phyloP scores from a whole-genome alignment of 768 basidiomycete species.

The Boletus rex-veris region DNA sequence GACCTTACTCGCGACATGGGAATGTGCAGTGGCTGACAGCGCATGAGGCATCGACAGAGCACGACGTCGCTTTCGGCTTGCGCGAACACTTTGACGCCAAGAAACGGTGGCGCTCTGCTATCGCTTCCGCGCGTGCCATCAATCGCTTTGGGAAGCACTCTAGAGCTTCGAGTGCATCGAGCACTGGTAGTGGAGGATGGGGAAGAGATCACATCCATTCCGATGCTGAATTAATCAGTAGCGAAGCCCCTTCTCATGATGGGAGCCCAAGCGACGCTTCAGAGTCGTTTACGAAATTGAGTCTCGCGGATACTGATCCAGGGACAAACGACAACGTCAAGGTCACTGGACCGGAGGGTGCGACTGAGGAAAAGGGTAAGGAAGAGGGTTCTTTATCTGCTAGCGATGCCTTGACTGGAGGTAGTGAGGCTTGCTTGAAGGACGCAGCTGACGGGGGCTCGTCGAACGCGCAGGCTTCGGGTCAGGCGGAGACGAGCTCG shows the following conservation, averaged over 20 bases:
- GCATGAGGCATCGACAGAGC: conserved; percentile 60
- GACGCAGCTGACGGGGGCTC: background rate
- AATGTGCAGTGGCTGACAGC: conserved; percentile 66
- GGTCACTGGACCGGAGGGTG: conserved; percentile 31
- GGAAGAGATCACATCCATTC: conserved; percentile 29
- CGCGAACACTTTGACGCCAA: conserved; percentile 80
- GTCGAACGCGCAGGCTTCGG: conserved; percentile 1
- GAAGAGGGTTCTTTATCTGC: conserved; percentile 18
- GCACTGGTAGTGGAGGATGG: conserved; percentile 36
- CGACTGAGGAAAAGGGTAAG: conserved; percentile 23
- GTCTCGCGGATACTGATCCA: conserved; percentile 31
- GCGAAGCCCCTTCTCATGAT: conserved; percentile 35
- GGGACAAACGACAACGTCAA: conserved; percentile 42
- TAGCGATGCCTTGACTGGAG: conserved; percentile 20
- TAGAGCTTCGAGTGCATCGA: conserved; percentile 26
- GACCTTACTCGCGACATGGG: background rate
- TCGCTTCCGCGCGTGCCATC: conserved; percentile 46
- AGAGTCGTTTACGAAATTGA: conserved; percentile 25
- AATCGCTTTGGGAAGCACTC: conserved; percentile 30
- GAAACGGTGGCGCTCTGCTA: conserved; percentile 71
- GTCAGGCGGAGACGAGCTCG: background rate
- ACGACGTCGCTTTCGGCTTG: conserved; percentile 70
- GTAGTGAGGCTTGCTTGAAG: conserved; percentile 14
- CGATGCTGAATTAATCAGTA: conserved; percentile 29
- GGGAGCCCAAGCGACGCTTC: conserved; percentile 20